Evolutionary conservation across 768 basidiomycete genomes (phyloP).

Genomic region (Podaxis sp.): DNA sequence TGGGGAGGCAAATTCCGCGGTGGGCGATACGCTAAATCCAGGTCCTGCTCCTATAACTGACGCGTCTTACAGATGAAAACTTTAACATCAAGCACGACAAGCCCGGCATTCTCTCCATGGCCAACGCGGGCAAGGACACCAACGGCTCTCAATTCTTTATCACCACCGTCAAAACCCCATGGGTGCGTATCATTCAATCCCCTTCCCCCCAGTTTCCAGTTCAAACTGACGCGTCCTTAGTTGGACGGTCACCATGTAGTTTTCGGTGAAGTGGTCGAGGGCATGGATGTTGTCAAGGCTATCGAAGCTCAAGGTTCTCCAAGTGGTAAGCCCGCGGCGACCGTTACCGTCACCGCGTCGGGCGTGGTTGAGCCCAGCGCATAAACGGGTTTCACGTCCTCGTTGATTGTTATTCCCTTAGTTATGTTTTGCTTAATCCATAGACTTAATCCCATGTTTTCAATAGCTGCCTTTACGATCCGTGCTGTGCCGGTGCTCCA

Average conservation of each 20-base stretch:
- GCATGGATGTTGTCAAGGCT: slow-evolving; percentile 61
- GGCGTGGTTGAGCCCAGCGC: slow-evolving; percentile 34
- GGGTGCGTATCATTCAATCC: slow-evolving; percentile 37
- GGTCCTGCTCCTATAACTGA: neutral
- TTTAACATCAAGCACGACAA: slow-evolving; percentile 70
- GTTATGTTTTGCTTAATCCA: neutral
- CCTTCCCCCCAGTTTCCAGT: neutral
- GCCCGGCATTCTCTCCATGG: slow-evolving; percentile 71
- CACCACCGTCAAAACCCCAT: slow-evolving; percentile 69
- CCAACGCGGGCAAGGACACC: slow-evolving; percentile 81
- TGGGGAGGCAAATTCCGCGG: slow-evolving; percentile 80
- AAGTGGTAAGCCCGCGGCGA: slow-evolving; percentile 37
- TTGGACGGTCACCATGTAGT: slow-evolving; percentile 69
- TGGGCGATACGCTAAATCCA: slow-evolving; percentile 28
- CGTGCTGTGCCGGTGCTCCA: too few species aligned
- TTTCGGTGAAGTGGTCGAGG: slow-evolving; percentile 68
- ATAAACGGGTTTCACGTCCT: neutral
- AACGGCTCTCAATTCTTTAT: slow-evolving; percentile 88
- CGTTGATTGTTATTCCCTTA: neutral
- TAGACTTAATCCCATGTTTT: neutral
- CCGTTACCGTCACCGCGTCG: slow-evolving; percentile 60
- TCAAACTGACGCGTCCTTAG: slow-evolving; percentile 23
- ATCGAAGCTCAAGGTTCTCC: slow-evolving; percentile 49
- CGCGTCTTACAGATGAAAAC: slow-evolving; percentile 69
- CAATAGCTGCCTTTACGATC: too few species aligned